phyloP scores from a whole-genome alignment of 208 protist genomes.

The Naegleria fowleri region DNA sequence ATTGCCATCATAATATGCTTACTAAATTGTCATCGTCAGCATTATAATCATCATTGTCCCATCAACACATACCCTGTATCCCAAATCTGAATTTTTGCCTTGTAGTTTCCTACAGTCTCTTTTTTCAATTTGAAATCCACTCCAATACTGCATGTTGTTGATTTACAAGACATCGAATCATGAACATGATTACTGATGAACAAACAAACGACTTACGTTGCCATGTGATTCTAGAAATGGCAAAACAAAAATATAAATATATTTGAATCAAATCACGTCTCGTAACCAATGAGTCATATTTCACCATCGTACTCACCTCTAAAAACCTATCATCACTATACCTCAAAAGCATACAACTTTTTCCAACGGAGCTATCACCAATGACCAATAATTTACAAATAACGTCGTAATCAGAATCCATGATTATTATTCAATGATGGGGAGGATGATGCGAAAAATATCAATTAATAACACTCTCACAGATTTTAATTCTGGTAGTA shows the following conservation, averaged over 20 bases:
- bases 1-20: not conserved
- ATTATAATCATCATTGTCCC: not conserved
- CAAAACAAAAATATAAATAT: too few relatives aligned
- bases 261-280: too few relatives aligned
- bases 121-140: slow-evolving; percentile 73
- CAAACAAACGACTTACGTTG: slow-evolving; percentile 2
- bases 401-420: not conserved
- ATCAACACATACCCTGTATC: slow-evolving; percentile 64
- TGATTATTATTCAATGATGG: too few relatives aligned
- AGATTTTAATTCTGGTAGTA: too few relatives aligned
- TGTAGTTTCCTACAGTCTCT: slow-evolving; percentile 18
- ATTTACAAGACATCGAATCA: slow-evolving; percentile 25
- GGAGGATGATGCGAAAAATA: too few relatives aligned
- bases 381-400: not conserved
- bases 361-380: slow-evolving; percentile 69
- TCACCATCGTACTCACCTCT: slow-evolving; percentile 42
- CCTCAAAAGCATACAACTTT: slow-evolving; percentile 66
- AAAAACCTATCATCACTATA: slow-evolving; percentile 64
- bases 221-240: slow-evolving; percentile 7
- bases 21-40: not conserved
- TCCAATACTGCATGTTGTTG: slow-evolving; percentile 55
- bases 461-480: too few relatives aligned
- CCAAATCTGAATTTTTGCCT: slow-evolving; percentile 73
- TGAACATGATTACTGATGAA: too few relatives aligned
- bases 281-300: too few relatives aligned